Percentiles rank a stretch among this genome's conserved stretches.
These are phyloP conservation scores for Hippophae gyantsensis DNA, from an alignment of 306 rosid genomes.

Conservation along the genomic window DNA sequence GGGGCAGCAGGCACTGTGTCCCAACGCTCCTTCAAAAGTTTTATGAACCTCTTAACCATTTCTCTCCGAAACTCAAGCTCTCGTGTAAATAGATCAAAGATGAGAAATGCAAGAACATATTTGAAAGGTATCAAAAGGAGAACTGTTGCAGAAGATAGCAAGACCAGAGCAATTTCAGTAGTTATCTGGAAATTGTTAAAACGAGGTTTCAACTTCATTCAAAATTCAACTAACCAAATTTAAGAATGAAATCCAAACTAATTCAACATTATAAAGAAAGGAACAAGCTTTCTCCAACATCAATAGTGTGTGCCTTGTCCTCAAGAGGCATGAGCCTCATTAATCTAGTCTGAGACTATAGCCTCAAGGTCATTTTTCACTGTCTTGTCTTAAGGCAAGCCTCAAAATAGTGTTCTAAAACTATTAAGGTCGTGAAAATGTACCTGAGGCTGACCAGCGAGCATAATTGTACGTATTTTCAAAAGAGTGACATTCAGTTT, in stretches of 20 bases:
- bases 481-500: constrained; percentile 67
- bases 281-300: no score
- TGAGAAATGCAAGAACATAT: constrained; percentile 57
- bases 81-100: constrained; percentile 73
- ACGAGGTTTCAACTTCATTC: constrained; percentile 6
- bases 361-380: not conserved
- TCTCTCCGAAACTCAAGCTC: constrained; percentile 77
- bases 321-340: no score
- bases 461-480: constrained; percentile 67
- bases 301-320: no score
- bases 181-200: constrained; percentile 53
- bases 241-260: not conserved
- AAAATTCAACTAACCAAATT: not conserved
- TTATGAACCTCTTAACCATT: constrained; percentile 59
- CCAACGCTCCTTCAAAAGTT: constrained; percentile 71
- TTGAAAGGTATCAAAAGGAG: constrained; percentile 70
- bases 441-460: constrained; percentile 96
- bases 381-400: not conserved
- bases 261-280: not conserved
- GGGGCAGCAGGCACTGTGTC: constrained; percentile 83
- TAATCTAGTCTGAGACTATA: no score
- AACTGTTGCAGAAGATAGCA: constrained; percentile 51
- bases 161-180: constrained; percentile 63
- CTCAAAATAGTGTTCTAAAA: not conserved
- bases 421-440: constrained; percentile 4